These are phyloP conservation scores for Mycena leptocephala DNA, from an alignment of 768 basidiomycete genomes.

Conservation along the genomic window DNA sequence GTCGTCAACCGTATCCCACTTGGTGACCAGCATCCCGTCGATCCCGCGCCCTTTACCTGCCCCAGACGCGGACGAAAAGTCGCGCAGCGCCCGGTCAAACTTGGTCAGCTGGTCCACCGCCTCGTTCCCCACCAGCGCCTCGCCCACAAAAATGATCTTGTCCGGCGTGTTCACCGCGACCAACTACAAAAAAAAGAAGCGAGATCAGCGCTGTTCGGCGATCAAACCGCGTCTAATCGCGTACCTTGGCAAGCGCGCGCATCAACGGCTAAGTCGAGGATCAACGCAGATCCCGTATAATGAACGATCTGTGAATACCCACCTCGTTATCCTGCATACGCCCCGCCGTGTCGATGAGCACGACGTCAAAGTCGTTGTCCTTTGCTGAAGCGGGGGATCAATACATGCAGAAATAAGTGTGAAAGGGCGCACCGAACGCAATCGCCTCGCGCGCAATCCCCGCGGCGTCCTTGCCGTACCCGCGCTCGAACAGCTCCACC, in stretches of 20 bases:
- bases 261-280: slow-evolving; percentile 82
- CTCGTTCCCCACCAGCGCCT: slow-evolving; percentile 98
- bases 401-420: slow-evolving; percentile 5
- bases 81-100: slow-evolving; percentile 94
- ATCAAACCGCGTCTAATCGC: neutral
- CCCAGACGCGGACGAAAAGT: slow-evolving; percentile 87
- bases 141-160: slow-evolving; percentile 98
- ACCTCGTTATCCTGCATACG: slow-evolving; percentile 99
- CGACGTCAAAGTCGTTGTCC: slow-evolving; percentile 95
- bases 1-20: slow-evolving; percentile 99
- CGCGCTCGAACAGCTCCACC: slow-evolving; percentile 95
- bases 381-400: slow-evolving; percentile 68
- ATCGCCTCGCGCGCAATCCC: slow-evolving; percentile 98
- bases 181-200: slow-evolving; percentile 64
- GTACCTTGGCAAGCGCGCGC: slow-evolving; percentile 96
- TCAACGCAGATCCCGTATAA: slow-evolving; percentile 2
- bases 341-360: slow-evolving; percentile 97
- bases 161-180: slow-evolving; percentile 96
- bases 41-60: slow-evolving; percentile 89
- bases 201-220: slow-evolving; percentile 9
- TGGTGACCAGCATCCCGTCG: slow-evolving; percentile 98
- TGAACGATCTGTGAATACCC: slow-evolving; percentile 34
- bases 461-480: slow-evolving; percentile 99
- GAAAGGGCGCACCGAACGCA: slow-evolving; percentile 76
- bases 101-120: slow-evolving; percentile 98